phyloP scores from a whole-genome alignment of 208 protist genomes.

The Tritrichomonas foetus region DNA sequence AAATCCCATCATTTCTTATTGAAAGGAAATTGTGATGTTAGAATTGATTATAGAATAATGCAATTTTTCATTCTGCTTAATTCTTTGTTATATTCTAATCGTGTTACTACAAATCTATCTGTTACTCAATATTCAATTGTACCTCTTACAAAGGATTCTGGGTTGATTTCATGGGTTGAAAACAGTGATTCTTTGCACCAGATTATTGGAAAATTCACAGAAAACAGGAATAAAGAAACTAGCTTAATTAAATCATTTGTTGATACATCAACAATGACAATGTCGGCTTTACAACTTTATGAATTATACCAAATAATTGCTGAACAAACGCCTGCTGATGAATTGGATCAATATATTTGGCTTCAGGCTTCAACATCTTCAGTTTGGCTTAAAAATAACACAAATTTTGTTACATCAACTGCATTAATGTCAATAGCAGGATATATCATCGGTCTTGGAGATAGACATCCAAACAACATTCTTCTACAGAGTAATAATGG shows the following conservation, averaged over 20 bases:
- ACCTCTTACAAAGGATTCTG: not conserved
- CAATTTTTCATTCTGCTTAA: slow-evolving; percentile 36
- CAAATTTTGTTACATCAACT: slow-evolving; percentile 63
- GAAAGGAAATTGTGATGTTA: slow-evolving; percentile 38
- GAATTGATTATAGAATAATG: slow-evolving; percentile 39
- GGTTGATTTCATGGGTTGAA: slow-evolving; percentile 27
- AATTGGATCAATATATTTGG: not conserved
- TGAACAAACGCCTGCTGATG: not conserved
- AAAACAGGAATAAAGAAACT: not conserved
- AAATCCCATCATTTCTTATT: slow-evolving; percentile 23
- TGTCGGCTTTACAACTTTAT: not conserved
- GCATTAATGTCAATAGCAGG: slow-evolving; percentile 88
- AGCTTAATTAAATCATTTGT: not conserved
- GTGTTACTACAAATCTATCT: not conserved
- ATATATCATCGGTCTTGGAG: slow-evolving; percentile 76
- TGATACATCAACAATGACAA: not conserved
- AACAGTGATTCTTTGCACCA: not conserved
- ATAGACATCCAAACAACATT: slow-evolving; percentile 56
- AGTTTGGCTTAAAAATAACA: not conserved
- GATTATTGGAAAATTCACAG: not conserved
- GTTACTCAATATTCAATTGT: not conserved
- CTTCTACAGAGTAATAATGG: not conserved
- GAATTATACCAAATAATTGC: not conserved
- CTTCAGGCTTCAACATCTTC: not conserved
- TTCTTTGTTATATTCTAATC: not conserved